Evolutionary conservation across 176 grass and related monocot species (phyloP).

Genomic region (Miscanthus lutarioriparius): DNA sequence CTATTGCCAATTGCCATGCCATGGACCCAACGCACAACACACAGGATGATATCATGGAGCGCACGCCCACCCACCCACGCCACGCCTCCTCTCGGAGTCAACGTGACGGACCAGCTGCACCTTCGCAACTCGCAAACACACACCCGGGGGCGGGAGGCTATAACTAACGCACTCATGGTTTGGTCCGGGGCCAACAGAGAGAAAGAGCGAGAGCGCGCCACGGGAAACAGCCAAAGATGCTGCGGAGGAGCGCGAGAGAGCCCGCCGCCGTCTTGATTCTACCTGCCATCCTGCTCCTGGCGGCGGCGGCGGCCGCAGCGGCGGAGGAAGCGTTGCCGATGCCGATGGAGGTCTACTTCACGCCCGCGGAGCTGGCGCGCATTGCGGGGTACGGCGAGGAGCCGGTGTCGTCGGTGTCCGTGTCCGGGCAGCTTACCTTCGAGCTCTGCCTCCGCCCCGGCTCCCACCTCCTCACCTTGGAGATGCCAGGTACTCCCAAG

Average conservation of each 20-base stretch:
- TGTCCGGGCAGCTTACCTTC: constrained; percentile 62
- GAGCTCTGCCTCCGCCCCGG: constrained; percentile 50
- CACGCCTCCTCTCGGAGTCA: background rate
- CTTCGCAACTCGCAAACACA: too few species aligned
- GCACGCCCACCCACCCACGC: background rate
- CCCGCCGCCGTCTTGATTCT: background rate
- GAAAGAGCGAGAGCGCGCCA: background rate
- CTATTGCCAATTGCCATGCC: background rate
- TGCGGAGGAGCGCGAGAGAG: too few species aligned
- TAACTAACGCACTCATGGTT: background rate
- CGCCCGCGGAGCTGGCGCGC: constrained; percentile 54
- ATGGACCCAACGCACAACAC: background rate
- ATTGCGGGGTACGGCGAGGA: constrained; percentile 79
- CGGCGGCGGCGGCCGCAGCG: background rate
- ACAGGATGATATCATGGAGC: background rate
- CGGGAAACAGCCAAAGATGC: background rate
- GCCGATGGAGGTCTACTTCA: constrained; percentile 56
- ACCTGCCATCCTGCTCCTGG: background rate
- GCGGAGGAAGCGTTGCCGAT: background rate
- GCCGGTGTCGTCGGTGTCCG: constrained; percentile 57
- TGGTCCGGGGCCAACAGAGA: background rate
- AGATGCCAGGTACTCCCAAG: constrained; percentile 39
- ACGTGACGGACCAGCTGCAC: background rate
- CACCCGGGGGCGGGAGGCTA: background rate
- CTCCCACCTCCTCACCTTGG: constrained; percentile 46